Evolutionary conservation across 1,284 basidiomycete species (phyloP), one percentile per base, ranked within the genome.

Genomic region (Microbotryomycetes sp.): DNA sequence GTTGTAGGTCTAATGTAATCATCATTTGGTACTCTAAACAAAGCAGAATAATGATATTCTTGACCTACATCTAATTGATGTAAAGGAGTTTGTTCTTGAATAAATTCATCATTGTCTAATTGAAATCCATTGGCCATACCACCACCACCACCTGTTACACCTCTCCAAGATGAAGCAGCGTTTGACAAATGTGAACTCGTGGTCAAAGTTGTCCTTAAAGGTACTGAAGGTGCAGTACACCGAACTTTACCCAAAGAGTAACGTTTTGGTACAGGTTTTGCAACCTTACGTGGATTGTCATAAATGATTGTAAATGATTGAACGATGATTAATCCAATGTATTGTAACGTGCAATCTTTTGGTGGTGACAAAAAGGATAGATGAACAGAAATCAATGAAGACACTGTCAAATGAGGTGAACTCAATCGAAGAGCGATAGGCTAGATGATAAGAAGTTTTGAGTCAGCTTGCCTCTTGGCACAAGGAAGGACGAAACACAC

Each of bases 351-450:
- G 30, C 59, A 26, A 1, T 59, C 58, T 14, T 60, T 52, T 1
- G 64, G 67, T 28, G 67, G 67, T 0, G 36, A 7, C 23, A 56
- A 56, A 49, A 68, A 63, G 1, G 56, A 56, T 25, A 68, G 31
- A 36, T 56, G 29, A 6, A 64, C 29, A 49, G 58, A 58, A 19
- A 66, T 14, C 22, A 68, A 22, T 1, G 55, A 56, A 2, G 67
- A 56, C 19, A 68, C 64, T 4, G 67, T 68, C 19, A 68, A 49
- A 25, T 68, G 67, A 3, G 64, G 67, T 1, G 62, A 58, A 5
- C 59, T 61, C 14, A 66, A 22, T 28, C 56, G 59, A 0, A 68
- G 48, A 1, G 52, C 26, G 52, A 68, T 60, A 0, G 67, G 67
- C 36, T 42, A 19, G 9, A 9, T 9, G 36, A 42, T 12, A 42